Conservation (phyloP, 495 filamentous ascomycete genomes). For the Aspergillus coremiiformis region DNA sequence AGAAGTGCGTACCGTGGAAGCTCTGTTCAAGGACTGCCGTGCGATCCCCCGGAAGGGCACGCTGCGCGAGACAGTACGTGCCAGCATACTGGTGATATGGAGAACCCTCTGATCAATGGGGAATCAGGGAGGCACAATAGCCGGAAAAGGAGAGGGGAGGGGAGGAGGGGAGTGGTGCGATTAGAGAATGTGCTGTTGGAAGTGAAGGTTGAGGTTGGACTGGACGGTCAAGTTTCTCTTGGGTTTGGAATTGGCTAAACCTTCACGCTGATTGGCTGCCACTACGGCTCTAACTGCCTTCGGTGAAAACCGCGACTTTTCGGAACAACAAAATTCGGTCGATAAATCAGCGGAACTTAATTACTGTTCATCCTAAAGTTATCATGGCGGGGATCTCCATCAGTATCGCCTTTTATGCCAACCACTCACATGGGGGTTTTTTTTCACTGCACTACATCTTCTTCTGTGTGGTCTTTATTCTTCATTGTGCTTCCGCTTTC, state of each 20-base stretch:
- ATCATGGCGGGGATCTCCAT: too few relatives aligned
- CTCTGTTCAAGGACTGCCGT: conserved; percentile 43
- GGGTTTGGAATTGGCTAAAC: conserved; percentile 36
- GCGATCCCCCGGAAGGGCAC: conserved; percentile 68
- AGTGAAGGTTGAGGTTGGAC: conserved; percentile 35
- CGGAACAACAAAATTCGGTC: conserved; percentile 22
- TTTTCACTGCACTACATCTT: background rate
- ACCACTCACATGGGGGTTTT: background rate
- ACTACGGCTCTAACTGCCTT: conserved; percentile 21
- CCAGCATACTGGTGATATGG: conserved; percentile 63
- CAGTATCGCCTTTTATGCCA: background rate
- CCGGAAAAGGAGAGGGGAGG: conserved; percentile 26
- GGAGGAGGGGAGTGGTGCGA: conserved; percentile 25
- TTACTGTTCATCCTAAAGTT: background rate
- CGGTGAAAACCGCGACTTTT: conserved; percentile 37
- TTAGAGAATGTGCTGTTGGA: conserved; percentile 31
- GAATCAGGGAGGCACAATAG: conserved; percentile 28
- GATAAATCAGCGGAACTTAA: background rate
- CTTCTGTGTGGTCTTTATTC: background rate
- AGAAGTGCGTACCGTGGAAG: conserved; percentile 40
- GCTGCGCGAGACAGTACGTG: conserved; percentile 73
- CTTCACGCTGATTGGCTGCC: conserved; percentile 34
- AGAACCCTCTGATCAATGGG: conserved; percentile 34
- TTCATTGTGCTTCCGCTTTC: conserved; percentile 7
- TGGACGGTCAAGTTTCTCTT: conserved; percentile 38